A percentile compares a stretch with the other conserved stretches of the same genome.
These are phyloP conservation scores for Trametes maxima DNA, from an alignment of 768 basidiomycete species.

Conservation along the genomic window DNA sequence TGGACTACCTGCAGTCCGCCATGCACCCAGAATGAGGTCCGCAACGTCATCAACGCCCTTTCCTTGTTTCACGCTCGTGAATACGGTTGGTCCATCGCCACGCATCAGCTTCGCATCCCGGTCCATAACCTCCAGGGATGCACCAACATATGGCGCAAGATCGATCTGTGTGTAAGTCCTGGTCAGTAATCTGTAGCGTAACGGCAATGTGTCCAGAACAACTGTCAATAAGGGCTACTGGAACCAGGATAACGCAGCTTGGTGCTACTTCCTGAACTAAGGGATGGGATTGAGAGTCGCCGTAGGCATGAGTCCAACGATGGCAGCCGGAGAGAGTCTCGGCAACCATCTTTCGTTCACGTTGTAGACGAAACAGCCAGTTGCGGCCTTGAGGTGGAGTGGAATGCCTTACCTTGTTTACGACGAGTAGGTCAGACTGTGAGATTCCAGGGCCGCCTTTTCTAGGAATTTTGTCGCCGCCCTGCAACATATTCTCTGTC, in stretches of 20 bases:
- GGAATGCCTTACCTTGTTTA: slow-evolving; percentile 76
- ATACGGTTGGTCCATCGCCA: slow-evolving; percentile 91
- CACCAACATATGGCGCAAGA: slow-evolving; percentile 88
- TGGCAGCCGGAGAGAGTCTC: too few relatives aligned
- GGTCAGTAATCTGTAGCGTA: background rate
- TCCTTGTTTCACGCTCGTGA: slow-evolving; percentile 78
- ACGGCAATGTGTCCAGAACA: too few relatives aligned
- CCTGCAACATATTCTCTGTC: slow-evolving; percentile 34
- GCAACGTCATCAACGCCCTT: slow-evolving; percentile 83
- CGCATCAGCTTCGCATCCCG: slow-evolving; percentile 93
- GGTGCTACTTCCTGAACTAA: too few relatives aligned
- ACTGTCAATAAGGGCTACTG: too few relatives aligned
- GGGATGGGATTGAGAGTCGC: too few relatives aligned
- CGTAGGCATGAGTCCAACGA: too few relatives aligned
- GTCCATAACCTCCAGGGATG: slow-evolving; percentile 93
- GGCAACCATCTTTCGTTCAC: too few relatives aligned
- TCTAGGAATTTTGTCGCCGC: slow-evolving; percentile 97
- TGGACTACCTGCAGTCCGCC: slow-evolving; percentile 80
- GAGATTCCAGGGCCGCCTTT: slow-evolving; percentile 99
- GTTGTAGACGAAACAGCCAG: too few relatives aligned
- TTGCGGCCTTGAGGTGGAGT: too few relatives aligned
- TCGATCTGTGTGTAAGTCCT: slow-evolving; percentile 64
- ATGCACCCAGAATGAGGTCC: slow-evolving; percentile 83
- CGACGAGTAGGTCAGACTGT: slow-evolving; percentile 89
- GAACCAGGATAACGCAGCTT: too few relatives aligned